Percentiles rank a stretch among this genome's conserved stretches.
Conservation (phyloP, 257 asterid species). For the Capsicum pubescens region DNA sequence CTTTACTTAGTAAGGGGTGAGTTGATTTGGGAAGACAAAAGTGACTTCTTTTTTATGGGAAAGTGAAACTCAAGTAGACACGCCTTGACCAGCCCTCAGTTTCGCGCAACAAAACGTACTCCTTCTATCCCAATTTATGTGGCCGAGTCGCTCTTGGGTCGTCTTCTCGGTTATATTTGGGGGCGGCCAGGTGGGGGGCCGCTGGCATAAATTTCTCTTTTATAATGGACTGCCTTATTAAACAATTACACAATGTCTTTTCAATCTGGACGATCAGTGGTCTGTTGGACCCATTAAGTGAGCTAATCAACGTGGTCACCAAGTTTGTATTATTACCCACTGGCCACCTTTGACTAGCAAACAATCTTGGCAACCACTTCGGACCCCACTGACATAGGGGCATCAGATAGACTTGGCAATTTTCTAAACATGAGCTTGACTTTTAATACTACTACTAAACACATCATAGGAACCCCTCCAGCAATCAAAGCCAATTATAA, state of each 20-base stretch:
- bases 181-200: not conserved
- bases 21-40: not conserved
- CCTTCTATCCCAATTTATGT: not conserved
- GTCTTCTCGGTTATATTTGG: too few relatives aligned
- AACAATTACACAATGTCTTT: not conserved
- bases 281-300: not conserved
- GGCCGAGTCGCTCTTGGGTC: not conserved
- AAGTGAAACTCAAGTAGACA: not conserved
- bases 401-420: not conserved
- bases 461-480: not conserved
- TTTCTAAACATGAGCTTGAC: not conserved
- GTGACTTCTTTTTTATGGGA: not conserved
- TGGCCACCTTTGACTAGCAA: not conserved
- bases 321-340: not conserved
- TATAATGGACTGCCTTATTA: not conserved
- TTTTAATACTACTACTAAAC: not conserved
- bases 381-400: too few relatives aligned
- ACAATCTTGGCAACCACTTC: not conserved
- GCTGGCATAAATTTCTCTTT: not conserved
- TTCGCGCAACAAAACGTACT: not conserved
- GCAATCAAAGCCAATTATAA: not conserved
- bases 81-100: not conserved
- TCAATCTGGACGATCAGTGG: not conserved
- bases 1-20: not conserved
- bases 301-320: slow-evolving; percentile 8